phyloP scores from a whole-genome alignment of 2,329 filamentous ascomycete genomes.

The Cytospora mali region DNA sequence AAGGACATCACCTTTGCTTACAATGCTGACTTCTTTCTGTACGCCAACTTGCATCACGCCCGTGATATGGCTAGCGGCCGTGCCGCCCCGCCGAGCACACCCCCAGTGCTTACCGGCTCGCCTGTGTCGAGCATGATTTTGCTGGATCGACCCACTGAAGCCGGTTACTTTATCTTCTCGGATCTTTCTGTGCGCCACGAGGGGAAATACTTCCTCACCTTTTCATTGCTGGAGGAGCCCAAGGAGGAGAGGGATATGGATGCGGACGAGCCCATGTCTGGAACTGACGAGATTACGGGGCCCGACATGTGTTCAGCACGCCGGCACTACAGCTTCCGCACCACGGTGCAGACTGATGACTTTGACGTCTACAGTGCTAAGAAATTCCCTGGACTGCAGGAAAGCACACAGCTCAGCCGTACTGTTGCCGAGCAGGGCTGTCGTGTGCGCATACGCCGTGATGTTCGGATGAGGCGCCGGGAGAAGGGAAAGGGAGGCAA shows the following conservation, averaged over 20 bases:
- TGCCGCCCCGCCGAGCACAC: conserved; percentile 66
- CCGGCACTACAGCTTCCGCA: conserved; percentile 25
- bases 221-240: conserved; percentile 91
- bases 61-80: conserved; percentile 82
- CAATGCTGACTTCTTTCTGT: conserved; percentile 97
- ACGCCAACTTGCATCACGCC: conserved; percentile 85
- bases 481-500: conserved; percentile 47
- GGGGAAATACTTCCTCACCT: conserved; percentile 86
- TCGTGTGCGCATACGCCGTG: conserved; percentile 90
- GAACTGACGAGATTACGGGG: conserved; percentile 39
- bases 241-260: conserved; percentile 84
- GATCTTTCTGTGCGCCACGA: conserved; percentile 96
- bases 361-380: conserved; percentile 96
- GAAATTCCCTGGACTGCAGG: conserved; percentile 93
- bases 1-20: conserved; percentile 85
- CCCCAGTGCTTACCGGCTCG: conserved; percentile 88
- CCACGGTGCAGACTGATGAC: conserved; percentile 67
- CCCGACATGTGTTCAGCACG: conserved; percentile 31
- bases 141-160: conserved; percentile 77
- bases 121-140: conserved; percentile 96
- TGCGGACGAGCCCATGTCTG: conserved; percentile 42
- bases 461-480: conserved; percentile 55
- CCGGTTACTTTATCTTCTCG: conserved; percentile 96
- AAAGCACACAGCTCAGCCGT: conserved; percentile 86
- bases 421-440: conserved; percentile 96